Percentiles rank a stretch among this genome's conserved stretches.
Conservation (phyloP, 2,329 filamentous ascomycete species). For the Laburnicola sp. region DNA sequence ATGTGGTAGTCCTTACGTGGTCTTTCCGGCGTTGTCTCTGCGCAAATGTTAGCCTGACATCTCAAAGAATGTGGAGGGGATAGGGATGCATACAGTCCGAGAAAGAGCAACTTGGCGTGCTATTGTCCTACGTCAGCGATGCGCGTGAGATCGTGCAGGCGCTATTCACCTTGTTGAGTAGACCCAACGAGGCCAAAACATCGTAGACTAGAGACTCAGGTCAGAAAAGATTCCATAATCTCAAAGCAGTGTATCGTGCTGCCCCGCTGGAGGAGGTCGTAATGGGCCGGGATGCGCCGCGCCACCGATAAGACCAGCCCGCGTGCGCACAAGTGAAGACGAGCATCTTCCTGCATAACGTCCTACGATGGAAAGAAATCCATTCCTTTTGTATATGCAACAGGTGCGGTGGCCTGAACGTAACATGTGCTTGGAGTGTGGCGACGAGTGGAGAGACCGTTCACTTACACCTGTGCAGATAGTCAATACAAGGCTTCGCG, state of each 20-base stretch:
- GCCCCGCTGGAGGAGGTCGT: background rate
- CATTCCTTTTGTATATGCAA: too few species aligned
- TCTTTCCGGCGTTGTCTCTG: constrained; percentile 93
- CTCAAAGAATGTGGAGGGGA: background rate
- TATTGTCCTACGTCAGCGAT: constrained; percentile 16
- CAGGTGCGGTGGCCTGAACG: background rate
- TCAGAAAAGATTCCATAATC: constrained; percentile 12
- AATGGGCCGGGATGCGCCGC: background rate
- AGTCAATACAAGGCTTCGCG: background rate
- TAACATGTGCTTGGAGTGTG: background rate
- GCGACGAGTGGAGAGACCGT: background rate
- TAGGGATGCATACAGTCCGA: constrained; percentile 62
- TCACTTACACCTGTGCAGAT: constrained; percentile 23
- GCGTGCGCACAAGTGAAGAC: background rate
- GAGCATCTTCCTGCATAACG: background rate
- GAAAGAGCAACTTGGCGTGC: constrained; percentile 72
- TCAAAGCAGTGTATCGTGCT: constrained; percentile 1
- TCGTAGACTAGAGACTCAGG: constrained; percentile 70
- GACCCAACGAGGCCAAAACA: constrained; percentile 80
- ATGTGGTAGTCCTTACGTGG: constrained; percentile 67
- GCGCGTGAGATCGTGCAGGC: background rate
- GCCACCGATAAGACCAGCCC: constrained; percentile 1
- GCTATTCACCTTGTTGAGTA: constrained; percentile 71
- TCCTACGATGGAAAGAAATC: background rate
- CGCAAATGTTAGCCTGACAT: constrained; percentile 63